These are phyloP conservation scores for Phytophthora sp. DNA, from an alignment of 352 stramenopile species.

Conservation along the genomic window DNA sequence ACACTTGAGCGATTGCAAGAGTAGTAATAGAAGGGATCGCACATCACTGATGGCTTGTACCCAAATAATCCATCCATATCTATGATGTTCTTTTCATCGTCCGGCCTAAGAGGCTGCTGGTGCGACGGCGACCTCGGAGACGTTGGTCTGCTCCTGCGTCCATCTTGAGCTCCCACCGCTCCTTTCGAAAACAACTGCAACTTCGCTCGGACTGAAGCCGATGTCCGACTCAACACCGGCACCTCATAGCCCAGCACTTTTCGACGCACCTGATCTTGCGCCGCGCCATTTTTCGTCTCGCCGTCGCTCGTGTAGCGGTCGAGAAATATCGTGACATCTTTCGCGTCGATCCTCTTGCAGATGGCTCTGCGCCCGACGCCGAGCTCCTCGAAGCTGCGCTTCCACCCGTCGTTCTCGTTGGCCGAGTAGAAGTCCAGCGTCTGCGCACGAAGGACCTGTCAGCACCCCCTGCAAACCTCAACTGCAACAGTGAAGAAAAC, in stretches of 20 bases:
- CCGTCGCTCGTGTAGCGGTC: constrained; percentile 79
- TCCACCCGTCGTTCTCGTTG: constrained; percentile 62
- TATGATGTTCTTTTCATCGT: constrained; percentile 28
- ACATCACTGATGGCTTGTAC: constrained; percentile 52
- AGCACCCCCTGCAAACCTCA: background rate
- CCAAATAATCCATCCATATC: constrained; percentile 45
- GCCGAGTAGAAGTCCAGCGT: constrained; percentile 81
- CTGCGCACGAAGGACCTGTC: constrained; percentile 29
- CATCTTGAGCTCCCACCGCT: constrained; percentile 8
- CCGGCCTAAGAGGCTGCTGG: background rate
- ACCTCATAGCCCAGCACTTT: constrained; percentile 86
- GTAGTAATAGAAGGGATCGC: constrained; percentile 77
- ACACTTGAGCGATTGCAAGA: constrained; percentile 53
- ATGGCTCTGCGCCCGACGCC: constrained; percentile 52
- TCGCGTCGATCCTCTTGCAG: constrained; percentile 73
- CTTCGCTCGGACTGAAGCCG: constrained; percentile 61
- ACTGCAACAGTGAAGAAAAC: constrained; percentile 6
- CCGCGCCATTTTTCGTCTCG: constrained; percentile 27
- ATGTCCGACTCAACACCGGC: constrained; percentile 75
- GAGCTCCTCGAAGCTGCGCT: constrained; percentile 70
- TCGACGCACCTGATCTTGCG: constrained; percentile 47
- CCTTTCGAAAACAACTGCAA: constrained; percentile 51
- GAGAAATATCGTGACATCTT: constrained; percentile 85
- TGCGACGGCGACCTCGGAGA: constrained; percentile 22
- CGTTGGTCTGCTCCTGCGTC: constrained; percentile 12